Base-by-base conservation (phyloP, 1,284 basidiomycete species). In the Apiotrichum porosum region DNA sequence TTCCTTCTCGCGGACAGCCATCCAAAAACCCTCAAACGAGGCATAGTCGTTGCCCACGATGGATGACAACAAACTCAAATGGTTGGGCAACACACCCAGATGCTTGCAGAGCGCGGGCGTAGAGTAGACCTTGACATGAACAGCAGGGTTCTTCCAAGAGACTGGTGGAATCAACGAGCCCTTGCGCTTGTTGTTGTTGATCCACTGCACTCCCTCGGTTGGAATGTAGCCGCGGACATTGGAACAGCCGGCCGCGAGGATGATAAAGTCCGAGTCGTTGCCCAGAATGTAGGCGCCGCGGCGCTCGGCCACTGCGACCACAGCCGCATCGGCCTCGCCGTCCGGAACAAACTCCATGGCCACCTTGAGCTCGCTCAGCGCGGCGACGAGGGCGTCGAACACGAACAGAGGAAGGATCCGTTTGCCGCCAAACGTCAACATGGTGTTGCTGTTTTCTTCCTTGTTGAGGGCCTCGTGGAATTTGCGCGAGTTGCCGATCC, bases 11-110 rank as follows among this genome's bases (percentile, higher is more conserved):
- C 34, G 34, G 9, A 36, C 34, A 15, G 9, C 8, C 4, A 13
- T 9, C 34, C 34, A 36, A 19, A 21, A 36, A 6, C 6, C 9
- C 9, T 19, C 34, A 15, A 36, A 36, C 18, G 9, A 8, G 0
- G 83, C 78, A 61, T 83, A 88, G 67, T 93, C 90, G 65, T 91
- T 92, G 30, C 90, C 90, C 13, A 88, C 80, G 4, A 93, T 74
- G 3, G 88, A 83, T 10, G 84, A 88, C 15, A 93, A 76, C 10
- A 93, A 78, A 1, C 90, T 88, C 18, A 94, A 79, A 38, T 88
- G 78, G 0, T 82, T 78, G 1, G 81, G 71, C 1, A 87, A 84
- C 8, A 91, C 68, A 30, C 81, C 77, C 4, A 92, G 72, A 52
- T 84, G 79, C 2, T 75, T 66, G 2, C 88, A 83, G 21, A 92